Evolutionary conservation across 306 rosid species (phyloP).

Genomic region (Gastrolobium bilobum): DNA sequence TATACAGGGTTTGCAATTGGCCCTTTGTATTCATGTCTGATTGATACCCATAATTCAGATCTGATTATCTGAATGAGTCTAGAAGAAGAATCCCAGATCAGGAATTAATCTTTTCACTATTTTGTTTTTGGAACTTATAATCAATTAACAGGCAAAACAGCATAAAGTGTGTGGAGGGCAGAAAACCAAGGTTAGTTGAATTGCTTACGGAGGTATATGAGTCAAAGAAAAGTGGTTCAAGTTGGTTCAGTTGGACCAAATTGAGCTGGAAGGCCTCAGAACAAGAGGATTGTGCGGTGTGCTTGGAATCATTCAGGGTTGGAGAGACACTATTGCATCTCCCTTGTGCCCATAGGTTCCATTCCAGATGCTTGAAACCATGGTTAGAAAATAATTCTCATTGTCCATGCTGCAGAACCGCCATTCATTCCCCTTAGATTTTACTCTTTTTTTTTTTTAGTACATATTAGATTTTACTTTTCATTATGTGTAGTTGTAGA

Average conservation of each 20-base stretch:
- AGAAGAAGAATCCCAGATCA: neutral
- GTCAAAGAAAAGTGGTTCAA: slow-evolving; percentile 60
- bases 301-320: slow-evolving; percentile 66
- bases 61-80: slow-evolving; percentile 11
- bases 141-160: slow-evolving; percentile 35
- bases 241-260: slow-evolving; percentile 73
- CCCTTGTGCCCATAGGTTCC: slow-evolving; percentile 88
- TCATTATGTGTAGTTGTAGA: neutral
- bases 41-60: slow-evolving; percentile 13
- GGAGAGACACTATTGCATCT: slow-evolving; percentile 67
- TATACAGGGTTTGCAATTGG: no score
- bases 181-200: slow-evolving; percentile 44
- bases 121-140: neutral
- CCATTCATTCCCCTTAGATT: slow-evolving; percentile 38
- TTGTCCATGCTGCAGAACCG: slow-evolving; percentile 90
- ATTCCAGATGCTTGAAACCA: slow-evolving; percentile 76
- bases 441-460: no score
- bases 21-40: no score
- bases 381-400: slow-evolving; percentile 76
- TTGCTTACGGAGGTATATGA: slow-evolving; percentile 57
- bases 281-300: slow-evolving; percentile 77
- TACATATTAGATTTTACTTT: slow-evolving; percentile 20
- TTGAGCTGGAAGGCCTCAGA: slow-evolving; percentile 71
- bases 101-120: neutral
- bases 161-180: slow-evolving; percentile 44